phyloP scores from a whole-genome alignment of 495 filamentous ascomycete genomes.

The Tuber melanosporum region DNA sequence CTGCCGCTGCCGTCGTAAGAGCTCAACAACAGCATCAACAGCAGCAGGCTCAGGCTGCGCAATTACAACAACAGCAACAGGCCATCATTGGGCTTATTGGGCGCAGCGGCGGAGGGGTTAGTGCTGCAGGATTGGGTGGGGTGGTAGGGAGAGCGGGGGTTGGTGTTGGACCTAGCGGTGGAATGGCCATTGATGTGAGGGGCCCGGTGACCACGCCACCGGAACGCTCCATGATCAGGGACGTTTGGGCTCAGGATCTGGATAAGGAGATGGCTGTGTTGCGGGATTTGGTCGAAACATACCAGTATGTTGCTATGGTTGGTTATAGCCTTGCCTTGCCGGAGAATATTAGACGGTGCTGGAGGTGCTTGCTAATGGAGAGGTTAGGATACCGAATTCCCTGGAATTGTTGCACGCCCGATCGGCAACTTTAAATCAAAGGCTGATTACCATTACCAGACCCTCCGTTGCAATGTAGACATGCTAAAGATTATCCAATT shows the following conservation, averaged over 20 bases:
- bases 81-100: slow-evolving; percentile 38
- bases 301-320: slow-evolving; percentile 96
- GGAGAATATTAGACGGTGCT: slow-evolving; percentile 5
- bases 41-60: slow-evolving; percentile 37
- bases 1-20: slow-evolving; percentile 28
- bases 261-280: slow-evolving; percentile 80
- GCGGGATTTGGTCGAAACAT: slow-evolving; percentile 74
- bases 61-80: slow-evolving; percentile 21
- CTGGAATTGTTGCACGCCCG: slow-evolving; percentile 87
- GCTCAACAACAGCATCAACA: slow-evolving; percentile 46
- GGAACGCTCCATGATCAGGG: slow-evolving; percentile 56
- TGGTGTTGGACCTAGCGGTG: slow-evolving; percentile 57
- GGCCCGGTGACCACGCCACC: slow-evolving; percentile 7
- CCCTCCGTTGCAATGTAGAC: slow-evolving; percentile 92
- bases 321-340: slow-evolving; percentile 40
- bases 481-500: slow-evolving; percentile 95
- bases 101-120: slow-evolving; percentile 32
- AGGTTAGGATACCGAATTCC: slow-evolving; percentile 88
- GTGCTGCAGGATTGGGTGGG: slow-evolving; percentile 20
- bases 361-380: neutral
- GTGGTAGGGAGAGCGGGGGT: slow-evolving; percentile 35
- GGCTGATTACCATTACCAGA: slow-evolving; percentile 98
- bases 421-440: slow-evolving; percentile 91
- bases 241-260: slow-evolving; percentile 90
- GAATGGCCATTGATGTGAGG: slow-evolving; percentile 67